Evolutionary conservation across 1,284 basidiomycete species (phyloP), one percentile per base, ranked within the genome.

Genomic region (Ceratobasidium sp.): DNA sequence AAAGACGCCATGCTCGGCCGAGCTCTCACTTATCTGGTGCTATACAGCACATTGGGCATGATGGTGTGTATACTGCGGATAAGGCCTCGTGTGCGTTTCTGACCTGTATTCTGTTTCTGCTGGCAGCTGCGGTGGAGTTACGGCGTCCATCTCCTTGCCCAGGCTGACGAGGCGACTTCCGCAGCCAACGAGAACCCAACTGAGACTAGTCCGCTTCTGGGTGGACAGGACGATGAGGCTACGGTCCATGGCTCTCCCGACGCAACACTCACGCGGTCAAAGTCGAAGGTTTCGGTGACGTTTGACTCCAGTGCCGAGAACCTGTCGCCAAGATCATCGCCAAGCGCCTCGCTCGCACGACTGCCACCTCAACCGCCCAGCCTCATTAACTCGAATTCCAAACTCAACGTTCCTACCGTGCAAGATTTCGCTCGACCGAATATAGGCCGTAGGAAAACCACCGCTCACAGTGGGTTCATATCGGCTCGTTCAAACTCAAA

Each of bases 21-120:
- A 14, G 95, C 97, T 0, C 87, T 98, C 78, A 96, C 96, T 0
- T 98, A 98, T 83, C 89, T 98, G 55, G 94, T 97, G 6, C 87
- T 98, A 23, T 97, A 96, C 84, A 96, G 94, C 78, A 98, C 96
- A 0, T 88, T 98, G 57, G 96, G 96, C 77, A 98, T 97, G 95
- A 90, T 97, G 81, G 93, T 94, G 82, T 80, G 91, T 88, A 1
- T 27, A 23, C 30, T 20, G 20, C n/a, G 8, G 35, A 20, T 78
- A 23, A 55, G 30, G 55, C 78, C 38, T 69, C 50, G 54, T 64
- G 60, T n/a, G 60, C 23, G 18, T 41, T 55, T 52, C 52, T 57
- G 44, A 33, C 71, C 57, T n/a, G 55, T 59, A 59, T 65, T 44
- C 38, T 54, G 10, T n/a, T 57, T 33, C 33, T 68, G 18, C 70